Percentiles rank a stretch among this genome's conserved stretches.
phyloP scores from a whole-genome alignment of 2,329 filamentous ascomycete genomes.

The Fusarium annulatum region DNA sequence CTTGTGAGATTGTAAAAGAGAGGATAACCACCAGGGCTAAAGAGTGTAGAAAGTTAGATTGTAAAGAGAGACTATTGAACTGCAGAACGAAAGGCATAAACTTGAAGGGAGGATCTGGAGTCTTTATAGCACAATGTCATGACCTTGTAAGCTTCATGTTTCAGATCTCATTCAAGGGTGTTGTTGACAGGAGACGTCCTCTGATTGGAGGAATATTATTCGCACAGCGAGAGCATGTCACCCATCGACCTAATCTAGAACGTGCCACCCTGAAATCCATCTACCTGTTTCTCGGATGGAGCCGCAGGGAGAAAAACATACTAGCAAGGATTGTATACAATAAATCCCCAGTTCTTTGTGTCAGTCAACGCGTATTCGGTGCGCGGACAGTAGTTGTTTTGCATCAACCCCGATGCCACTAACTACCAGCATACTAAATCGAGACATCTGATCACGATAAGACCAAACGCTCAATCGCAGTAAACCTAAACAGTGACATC shows the following conservation, averaged over 20 bases:
- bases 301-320: background rate
- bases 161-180: slow-evolving; percentile 20
- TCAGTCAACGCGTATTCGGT: background rate
- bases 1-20: slow-evolving; percentile 27
- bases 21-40: slow-evolving; percentile 43
- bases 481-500: background rate
- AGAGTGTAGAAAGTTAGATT: slow-evolving; percentile 32
- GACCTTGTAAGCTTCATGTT: slow-evolving; percentile 2
- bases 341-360: background rate
- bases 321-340: background rate
- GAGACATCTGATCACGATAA: background rate
- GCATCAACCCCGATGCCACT: background rate
- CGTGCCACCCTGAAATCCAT: background rate
- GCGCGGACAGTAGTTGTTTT: background rate
- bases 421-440: background rate
- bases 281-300: background rate
- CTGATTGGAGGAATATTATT: slow-evolving; percentile 27
- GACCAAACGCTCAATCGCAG: background rate
- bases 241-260: background rate
- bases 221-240: background rate
- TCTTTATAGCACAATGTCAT: slow-evolving; percentile 9
- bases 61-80: slow-evolving; percentile 19
- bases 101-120: background rate
- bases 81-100: background rate
- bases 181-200: background rate